Conservation (phyloP, 2,329 filamentous ascomycete genomes). For the Hymenoscyphus scutula region DNA sequence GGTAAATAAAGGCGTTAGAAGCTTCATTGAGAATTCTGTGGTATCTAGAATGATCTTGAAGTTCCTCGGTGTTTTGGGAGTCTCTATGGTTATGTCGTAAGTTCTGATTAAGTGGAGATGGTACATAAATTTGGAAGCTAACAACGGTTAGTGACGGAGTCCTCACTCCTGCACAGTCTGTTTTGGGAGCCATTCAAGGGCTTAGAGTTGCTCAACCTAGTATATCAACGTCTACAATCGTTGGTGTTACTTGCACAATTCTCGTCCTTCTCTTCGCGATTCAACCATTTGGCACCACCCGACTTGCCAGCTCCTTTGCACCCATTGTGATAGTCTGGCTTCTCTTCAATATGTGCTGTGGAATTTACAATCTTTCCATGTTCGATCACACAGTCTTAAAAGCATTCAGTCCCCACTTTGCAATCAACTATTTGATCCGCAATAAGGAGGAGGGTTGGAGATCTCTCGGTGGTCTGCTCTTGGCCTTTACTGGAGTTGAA, state of each 20-base stretch:
- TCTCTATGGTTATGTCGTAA: conserved; percentile 60
- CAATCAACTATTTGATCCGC: conserved; percentile 57
- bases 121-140: conserved; percentile 8
- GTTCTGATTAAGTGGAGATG: conserved; percentile 27
- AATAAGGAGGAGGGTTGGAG: conserved; percentile 61
- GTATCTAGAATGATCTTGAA: conserved; percentile 55
- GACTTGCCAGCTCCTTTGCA: conserved; percentile 59
- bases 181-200: conserved; percentile 67
- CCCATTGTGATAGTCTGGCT: conserved; percentile 69
- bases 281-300: conserved; percentile 63
- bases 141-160: conserved; percentile 52
- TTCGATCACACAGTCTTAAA: conserved; percentile 54
- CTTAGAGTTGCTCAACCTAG: conserved; percentile 55
- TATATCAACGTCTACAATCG: conserved; percentile 56
- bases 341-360: conserved; percentile 58
- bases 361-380: conserved; percentile 59
- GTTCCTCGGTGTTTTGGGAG: conserved; percentile 61
- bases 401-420: conserved; percentile 58
- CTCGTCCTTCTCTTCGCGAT: conserved; percentile 61
- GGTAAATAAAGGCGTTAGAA: conserved; percentile 52
- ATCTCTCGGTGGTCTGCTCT: conserved; percentile 66
- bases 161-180: conserved; percentile 67
- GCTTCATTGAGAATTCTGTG: conserved; percentile 55
- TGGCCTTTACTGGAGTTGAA: conserved; percentile 77
- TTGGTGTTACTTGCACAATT: conserved; percentile 64